Base-by-base conservation (phyloP, 306 rosid genomes). In the Neltuma alba region DNA sequence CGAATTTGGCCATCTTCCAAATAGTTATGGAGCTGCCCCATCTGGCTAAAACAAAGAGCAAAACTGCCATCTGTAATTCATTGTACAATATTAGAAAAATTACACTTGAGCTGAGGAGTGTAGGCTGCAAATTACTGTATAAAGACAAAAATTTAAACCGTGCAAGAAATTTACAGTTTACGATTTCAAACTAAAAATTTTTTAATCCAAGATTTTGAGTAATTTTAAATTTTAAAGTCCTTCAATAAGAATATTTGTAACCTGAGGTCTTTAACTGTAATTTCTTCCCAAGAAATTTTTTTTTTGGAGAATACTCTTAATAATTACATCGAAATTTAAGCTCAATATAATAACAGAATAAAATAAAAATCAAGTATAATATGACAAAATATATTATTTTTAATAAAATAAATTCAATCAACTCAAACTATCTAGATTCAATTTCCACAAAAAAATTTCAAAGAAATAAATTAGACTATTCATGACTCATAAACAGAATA, bases 21-120 rank as follows among this genome's bases (percentile, higher is more conserved):
- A 93, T 86, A 82, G 98, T 91, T 69, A 93, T 80, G 88, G 85
- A 89, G 87, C 81, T 87, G 65, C 98, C 93, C 81, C 92, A 89
- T 84, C 89, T 91, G n/a, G 98, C 97, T 81, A 93, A 86, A 79
- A 89, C 91, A 82, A 91, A 88, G 67, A 93, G 94, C 81, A 89
- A 72, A 33, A 85, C 87, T 63, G 97, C 94, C 86, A 93, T 57
- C 98, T 93, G 88, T 88, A 79, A 65, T 78, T 78, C 47, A 78
- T 14, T 23, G 34, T 23, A 7, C 28, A 33, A 21, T 41, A 62
- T 12, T n/a, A 20, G 14, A 57, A 25, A 25, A 57, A 12, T 11
- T 11, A 9, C 31, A 57, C 33, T 50, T 50, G 58, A 7, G 54
- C 7, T 20, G 23, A 18, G 58, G 11, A 50, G 25, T 50, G 9